These are phyloP conservation scores for Hypholoma sublateritium DNA, from an alignment of 768 basidiomycete genomes.

Conservation along the genomic window DNA sequence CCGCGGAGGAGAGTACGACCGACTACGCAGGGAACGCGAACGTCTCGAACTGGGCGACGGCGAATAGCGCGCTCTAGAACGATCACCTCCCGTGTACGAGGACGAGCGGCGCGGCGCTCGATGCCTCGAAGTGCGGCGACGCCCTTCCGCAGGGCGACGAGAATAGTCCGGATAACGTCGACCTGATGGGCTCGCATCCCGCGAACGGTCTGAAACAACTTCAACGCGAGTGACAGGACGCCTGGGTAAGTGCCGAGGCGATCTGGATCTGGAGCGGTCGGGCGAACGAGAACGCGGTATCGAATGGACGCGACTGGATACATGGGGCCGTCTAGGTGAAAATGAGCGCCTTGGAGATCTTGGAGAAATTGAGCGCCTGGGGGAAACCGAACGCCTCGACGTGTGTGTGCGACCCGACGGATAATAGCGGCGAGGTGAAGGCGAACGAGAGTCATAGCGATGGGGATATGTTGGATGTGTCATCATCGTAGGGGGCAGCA, in stretches of 20 bases:
- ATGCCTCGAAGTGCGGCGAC: constrained; percentile 1
- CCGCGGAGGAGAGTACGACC: not conserved
- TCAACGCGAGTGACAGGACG: constrained; percentile 7
- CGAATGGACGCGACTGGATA: not conserved
- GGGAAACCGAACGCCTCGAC: not conserved
- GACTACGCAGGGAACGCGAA: not conserved
- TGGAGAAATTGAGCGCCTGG: not conserved
- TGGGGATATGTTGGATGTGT: not conserved
- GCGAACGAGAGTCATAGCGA: constrained; percentile 21
- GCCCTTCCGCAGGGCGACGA: not conserved
- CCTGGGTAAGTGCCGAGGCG: not conserved
- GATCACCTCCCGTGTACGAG: constrained; percentile 1
- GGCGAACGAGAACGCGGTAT: not conserved
- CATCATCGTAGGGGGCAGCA: not conserved
- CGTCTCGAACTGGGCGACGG: not conserved
- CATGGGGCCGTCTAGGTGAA: not conserved
- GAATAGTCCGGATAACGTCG: constrained; percentile 8
- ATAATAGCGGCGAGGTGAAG: constrained; percentile 7
- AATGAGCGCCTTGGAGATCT: not conserved
- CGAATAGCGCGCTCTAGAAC: not conserved
- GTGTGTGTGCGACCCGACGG: not conserved
- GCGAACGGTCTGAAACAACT: constrained; percentile 14
- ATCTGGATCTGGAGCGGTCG: not conserved
- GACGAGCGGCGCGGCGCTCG: constrained; percentile 7
- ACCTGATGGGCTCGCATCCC: not conserved